These are phyloP conservation scores for Calonectria hongkongensis DNA, from an alignment of 2,329 filamentous ascomycete species.

Conservation along the genomic window DNA sequence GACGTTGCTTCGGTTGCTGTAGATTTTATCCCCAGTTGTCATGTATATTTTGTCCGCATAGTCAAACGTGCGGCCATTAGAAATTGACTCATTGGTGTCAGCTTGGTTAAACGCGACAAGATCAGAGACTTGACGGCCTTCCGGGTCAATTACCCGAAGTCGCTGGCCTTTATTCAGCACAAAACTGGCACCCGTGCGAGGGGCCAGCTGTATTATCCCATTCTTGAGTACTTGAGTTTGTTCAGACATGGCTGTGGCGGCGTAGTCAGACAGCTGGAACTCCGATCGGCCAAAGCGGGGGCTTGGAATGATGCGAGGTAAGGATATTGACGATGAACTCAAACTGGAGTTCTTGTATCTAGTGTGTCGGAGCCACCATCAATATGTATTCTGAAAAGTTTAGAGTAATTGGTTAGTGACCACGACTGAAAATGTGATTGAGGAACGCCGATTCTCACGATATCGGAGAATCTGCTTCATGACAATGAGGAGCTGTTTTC, in stretches of 20 bases:
- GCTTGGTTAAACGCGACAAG: constrained; percentile 8
- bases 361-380: background rate
- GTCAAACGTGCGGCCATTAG: constrained; percentile 29
- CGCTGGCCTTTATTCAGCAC: constrained; percentile 14
- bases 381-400: no score
- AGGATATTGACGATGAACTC: background rate
- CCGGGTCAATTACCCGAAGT: constrained; percentile 9
- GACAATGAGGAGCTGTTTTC: background rate
- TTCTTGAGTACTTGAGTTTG: background rate
- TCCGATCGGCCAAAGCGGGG: background rate
- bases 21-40: background rate
- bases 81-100: constrained; percentile 15
- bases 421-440: no score
- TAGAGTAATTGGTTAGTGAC: background rate
- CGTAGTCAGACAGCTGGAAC: background rate
- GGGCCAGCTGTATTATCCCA: constrained; percentile 10
- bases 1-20: constrained; percentile 31
- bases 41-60: constrained; percentile 28
- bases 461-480: background rate
- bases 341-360: background rate
- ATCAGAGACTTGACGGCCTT: constrained; percentile 29
- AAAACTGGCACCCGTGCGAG: constrained; percentile 5
- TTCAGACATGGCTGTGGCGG: constrained; percentile 9
- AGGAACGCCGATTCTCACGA: background rate
- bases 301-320: background rate